Base-by-base conservation (phyloP, 176 grass and related monocot genomes). In the Lolium rigidum region DNA sequence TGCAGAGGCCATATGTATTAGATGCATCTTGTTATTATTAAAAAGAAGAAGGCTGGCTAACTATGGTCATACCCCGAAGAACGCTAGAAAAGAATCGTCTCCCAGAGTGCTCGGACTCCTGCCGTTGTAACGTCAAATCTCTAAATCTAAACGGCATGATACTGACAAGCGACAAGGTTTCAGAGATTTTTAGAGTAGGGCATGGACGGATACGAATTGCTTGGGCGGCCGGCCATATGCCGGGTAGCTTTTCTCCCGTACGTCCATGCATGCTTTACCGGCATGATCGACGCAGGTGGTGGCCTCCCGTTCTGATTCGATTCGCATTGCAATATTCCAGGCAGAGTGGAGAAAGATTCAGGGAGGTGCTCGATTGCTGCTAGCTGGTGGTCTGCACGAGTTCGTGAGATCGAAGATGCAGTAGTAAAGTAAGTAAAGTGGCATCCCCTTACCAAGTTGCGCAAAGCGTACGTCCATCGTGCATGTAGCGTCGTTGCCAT, bases 311-410 rank as follows among this genome's bases (percentile, higher is more conserved):
- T 71, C n/a, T 21, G 87, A 80, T 85, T 66, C 76, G 58, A 85
- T 89, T 18, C 87, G 68, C 87, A 74, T 70, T 18, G 18, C 70
- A n/a, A 41, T 67, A 76, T 68, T 76, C 61, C 1, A 8, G 39
- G 73, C 38, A 35, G 22, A 39, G 48, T 35, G 86, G 61, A 4
- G 80, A 38, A 66, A 50, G 69, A 89, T 85, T 85, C 82, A 70
- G 68, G 48, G 58, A 11, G 77, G 82, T 68, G 88, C 18, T 89
- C 82, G 82, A 84, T 79, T 73, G 80, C 74, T 6, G 68, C 37
- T 6, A 20, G 39, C 68, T 71, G 66, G 16, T 51, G 54, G 37
- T 7, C 21, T 22, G 67, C 72, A 49, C 80, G 18, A 20, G 59
- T 26, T 84, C 15, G 44, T 18, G 61, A 28, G 31, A 35, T 35